Conservation (phyloP, 2,329 filamentous ascomycete species). For the Fusarium foetens region DNA sequence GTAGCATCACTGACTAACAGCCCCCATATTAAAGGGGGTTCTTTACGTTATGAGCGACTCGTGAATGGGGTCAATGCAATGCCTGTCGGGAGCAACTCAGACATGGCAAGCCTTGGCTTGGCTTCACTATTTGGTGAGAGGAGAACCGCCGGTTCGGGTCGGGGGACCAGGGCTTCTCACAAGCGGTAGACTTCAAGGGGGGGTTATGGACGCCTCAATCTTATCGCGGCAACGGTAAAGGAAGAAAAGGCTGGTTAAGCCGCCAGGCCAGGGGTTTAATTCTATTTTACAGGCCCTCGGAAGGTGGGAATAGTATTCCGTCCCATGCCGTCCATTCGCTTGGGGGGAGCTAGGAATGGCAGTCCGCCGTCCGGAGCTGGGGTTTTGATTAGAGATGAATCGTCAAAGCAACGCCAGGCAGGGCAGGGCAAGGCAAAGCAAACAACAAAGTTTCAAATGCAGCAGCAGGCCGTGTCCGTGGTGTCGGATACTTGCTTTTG, state of each 20-base stretch:
- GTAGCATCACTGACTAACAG: background rate
- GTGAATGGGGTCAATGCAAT: conserved; percentile 10
- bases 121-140: background rate
- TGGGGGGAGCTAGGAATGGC: conserved; percentile 19
- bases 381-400: conserved; percentile 20
- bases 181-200: conserved; percentile 7
- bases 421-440: background rate
- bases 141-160: conserved; percentile 39
- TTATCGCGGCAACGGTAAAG: conserved; percentile 17
- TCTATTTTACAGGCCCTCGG: conserved; percentile 14
- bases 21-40: conserved; percentile 25
- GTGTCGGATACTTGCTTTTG: conserved; percentile 15
- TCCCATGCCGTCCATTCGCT: conserved; percentile 10
- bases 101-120: conserved; percentile 21
- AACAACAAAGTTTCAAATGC: conserved; percentile 30
- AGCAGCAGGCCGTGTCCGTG: conserved; percentile 15
- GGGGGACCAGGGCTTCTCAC: conserved; percentile 7
- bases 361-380: conserved; percentile 14
- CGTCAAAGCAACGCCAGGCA: conserved; percentile 15
- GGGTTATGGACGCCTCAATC: conserved; percentile 5
- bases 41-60: conserved; percentile 26
- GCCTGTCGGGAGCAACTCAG: conserved; percentile 1
- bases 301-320: conserved; percentile 27
- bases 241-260: conserved; percentile 1
- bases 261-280: background rate